Evolutionary conservation across 345 rosid genomes (phyloP).

Genomic region (Linum usitatissimum): DNA sequence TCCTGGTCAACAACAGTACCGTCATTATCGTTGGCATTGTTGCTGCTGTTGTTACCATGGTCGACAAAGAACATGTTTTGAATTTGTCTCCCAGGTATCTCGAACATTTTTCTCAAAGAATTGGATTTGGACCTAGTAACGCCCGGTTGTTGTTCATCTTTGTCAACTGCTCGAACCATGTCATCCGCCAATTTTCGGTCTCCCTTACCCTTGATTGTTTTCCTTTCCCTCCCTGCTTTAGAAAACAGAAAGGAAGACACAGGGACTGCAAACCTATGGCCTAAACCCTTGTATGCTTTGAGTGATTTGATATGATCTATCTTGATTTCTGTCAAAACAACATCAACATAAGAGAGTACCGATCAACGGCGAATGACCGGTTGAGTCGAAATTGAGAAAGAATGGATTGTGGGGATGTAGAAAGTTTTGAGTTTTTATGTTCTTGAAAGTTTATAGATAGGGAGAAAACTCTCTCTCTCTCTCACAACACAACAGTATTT

Average conservation of each 20-base stretch:
- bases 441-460: not conserved
- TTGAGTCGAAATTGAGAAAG: not conserved
- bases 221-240: not conserved
- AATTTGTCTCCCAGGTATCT: constrained; percentile 26
- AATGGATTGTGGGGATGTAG: not conserved
- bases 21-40: not conserved
- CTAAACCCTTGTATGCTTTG: not conserved
- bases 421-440: not conserved
- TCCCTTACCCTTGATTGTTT: not conserved
- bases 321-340: too few relatives aligned
- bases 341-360: too few relatives aligned
- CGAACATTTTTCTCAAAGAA: constrained; percentile 34
- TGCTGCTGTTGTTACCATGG: constrained; percentile 2
- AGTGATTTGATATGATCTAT: not conserved
- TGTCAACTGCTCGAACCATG: not conserved
- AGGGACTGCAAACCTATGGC: not conserved
- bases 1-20: not conserved
- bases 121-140: constrained; percentile 24
- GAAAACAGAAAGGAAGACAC: not conserved
- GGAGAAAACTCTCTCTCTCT: not conserved
- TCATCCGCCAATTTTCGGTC: not conserved
- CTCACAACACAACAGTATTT: not conserved
- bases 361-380: too few relatives aligned
- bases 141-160: not conserved
- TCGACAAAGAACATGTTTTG: constrained; percentile 13